Evolutionary conservation across 208 protist species (phyloP), one percentile per base, ranked within the genome.

Genomic region (Phytomonas francai): DNA sequence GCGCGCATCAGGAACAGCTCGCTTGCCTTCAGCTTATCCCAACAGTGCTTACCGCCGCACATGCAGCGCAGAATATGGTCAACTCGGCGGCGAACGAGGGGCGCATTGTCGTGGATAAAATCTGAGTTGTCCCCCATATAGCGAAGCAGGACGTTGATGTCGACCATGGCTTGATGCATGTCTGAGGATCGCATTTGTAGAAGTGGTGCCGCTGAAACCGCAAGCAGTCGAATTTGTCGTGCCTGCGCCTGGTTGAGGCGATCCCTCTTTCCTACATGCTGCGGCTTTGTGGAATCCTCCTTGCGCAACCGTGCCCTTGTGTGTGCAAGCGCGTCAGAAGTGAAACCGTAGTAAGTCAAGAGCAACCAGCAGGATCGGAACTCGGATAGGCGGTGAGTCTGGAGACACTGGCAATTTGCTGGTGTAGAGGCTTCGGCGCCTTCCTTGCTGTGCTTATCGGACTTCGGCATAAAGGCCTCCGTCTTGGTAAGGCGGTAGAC

Each of bases 361-460:
- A 94, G 81, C 61, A 94, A 69, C 89, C 89, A 94, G 34, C 71
- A 89, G 8, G 85, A 80, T 65, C 85, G 89, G 73, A 94, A 88
- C 63, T 77, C 73, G 5, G 66, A 54, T 51, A 79, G 72, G 4
- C 68, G 61, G 63, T 80, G 70, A 16, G 73, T 67, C 63, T 78
- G 68, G 32, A 63, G 54, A 25, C 73, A 68, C 70, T 72, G 71
- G 54, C 71, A n/a, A 30, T 78, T 67, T 51, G 70, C 74, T 3
- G 65, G 56, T 31, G 72, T 66, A 54, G 30, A 29, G 27, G 65
- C 65, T 12, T 22, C 63, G n/a, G 25, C 61, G 19, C 61, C 61
- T 39, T 25, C 25, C 51, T 36, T 49, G 57, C 58, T 60, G 51
- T 71, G 72, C 31, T 67, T 77, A 30, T 78, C 59, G 45, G 45